Conservation (phyloP, 768 basidiomycete species). For the Podaxis sp. region DNA sequence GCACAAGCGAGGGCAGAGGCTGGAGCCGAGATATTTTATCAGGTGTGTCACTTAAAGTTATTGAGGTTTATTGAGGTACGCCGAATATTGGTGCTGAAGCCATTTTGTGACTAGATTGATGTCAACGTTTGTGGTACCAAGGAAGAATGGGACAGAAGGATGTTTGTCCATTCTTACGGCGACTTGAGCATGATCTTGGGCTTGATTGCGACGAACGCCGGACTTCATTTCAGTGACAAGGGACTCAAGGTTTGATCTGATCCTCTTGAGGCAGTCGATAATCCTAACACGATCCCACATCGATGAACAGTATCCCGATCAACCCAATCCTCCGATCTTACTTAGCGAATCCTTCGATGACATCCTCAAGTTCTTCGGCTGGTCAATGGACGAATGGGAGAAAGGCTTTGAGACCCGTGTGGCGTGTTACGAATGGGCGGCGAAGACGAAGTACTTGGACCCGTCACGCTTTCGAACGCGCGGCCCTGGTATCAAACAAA, state of each 20-base stretch:
- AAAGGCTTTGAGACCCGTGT: conserved; percentile 51
- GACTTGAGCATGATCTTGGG: conserved; percentile 71
- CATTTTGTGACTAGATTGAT: conserved; percentile 43
- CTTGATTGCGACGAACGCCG: conserved; percentile 45
- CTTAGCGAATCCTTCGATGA: conserved; percentile 45
- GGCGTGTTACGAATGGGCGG: conserved; percentile 56
- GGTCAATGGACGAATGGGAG: conserved; percentile 46
- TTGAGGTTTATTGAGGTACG: too few species aligned
- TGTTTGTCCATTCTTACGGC: conserved; percentile 62
- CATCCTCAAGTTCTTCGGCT: conserved; percentile 53
- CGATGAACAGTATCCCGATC: conserved; percentile 29
- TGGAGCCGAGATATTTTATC: conserved; percentile 34
- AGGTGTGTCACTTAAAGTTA: conserved; percentile 22
- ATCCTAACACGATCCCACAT: background rate
- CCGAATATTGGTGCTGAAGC: background rate
- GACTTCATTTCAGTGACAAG: conserved; percentile 44
- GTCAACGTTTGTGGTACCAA: conserved; percentile 51
- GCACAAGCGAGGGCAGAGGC: conserved; percentile 18
- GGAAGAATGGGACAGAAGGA: conserved; percentile 44
- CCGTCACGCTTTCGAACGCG: conserved; percentile 30
- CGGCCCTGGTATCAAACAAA: conserved; percentile 37
- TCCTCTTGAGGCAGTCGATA: background rate
- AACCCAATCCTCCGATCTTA: conserved; percentile 40
- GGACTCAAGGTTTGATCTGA: conserved; percentile 50
- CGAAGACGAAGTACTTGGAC: conserved; percentile 49